Percentiles rank a stretch among this genome's conserved stretches.
Conservation (phyloP, 306 rosid species). For the Dicorynia guianensis region DNA sequence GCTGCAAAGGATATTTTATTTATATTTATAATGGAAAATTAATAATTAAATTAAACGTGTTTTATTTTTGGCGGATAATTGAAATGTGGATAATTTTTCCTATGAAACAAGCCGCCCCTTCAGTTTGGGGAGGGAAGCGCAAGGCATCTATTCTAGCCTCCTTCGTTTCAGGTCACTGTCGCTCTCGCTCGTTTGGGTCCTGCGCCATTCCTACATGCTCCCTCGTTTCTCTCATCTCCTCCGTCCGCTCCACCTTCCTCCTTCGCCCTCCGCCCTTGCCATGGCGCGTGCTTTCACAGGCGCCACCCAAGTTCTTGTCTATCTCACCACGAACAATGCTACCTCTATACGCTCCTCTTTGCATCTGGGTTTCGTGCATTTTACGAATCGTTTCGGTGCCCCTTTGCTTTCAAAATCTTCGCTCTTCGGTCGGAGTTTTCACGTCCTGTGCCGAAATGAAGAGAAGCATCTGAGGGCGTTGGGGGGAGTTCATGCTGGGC, state of each 20-base stretch:
- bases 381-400: slow-evolving; percentile 3
- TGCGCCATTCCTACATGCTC: slow-evolving; percentile 41
- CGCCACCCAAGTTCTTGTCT: slow-evolving; percentile 44
- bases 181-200: background rate
- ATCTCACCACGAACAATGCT: slow-evolving; percentile 8
- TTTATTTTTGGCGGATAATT: no score
- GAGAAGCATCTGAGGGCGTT: slow-evolving; percentile 31
- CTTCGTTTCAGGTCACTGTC: slow-evolving; percentile 26
- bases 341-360: slow-evolving; percentile 26
- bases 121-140: background rate
- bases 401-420: slow-evolving; percentile 32
- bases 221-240: slow-evolving; percentile 53
- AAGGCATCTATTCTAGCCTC: background rate
- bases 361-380: slow-evolving; percentile 18
- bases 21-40: no score
- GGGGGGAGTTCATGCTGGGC: slow-evolving; percentile 43
- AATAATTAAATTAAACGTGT: no score
- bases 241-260: slow-evolving; percentile 35
- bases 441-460: slow-evolving; percentile 37
- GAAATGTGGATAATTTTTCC: background rate
- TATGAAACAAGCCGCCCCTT: background rate
- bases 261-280: slow-evolving; percentile 36
- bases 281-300: slow-evolving; percentile 66
- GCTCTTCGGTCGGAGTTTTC: slow-evolving; percentile 48
- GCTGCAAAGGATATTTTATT: no score